These are phyloP conservation scores for Lablab purpureus DNA, from an alignment of 306 rosid species.

Conservation along the genomic window DNA sequence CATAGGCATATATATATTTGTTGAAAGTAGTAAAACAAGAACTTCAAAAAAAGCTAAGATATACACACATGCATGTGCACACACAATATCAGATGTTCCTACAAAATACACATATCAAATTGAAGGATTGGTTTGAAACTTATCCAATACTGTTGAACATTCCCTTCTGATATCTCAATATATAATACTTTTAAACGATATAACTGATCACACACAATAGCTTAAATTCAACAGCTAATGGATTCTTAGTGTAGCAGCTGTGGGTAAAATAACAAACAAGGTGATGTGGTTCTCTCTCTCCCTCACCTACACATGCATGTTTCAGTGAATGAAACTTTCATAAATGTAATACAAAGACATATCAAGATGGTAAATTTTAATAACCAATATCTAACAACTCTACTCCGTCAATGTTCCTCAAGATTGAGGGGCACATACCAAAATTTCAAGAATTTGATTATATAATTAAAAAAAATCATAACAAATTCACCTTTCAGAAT, in stretches of 20 bases:
- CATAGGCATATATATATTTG: background rate
- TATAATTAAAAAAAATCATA: too few species aligned
- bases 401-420: background rate
- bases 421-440: too few species aligned
- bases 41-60: background rate
- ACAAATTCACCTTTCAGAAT: too few species aligned
- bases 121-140: background rate
- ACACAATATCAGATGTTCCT: background rate
- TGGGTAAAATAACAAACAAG: background rate
- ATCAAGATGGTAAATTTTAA: background rate
- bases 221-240: background rate
- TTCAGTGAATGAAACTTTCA: too few species aligned
- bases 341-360: background rate
- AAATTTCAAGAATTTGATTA: too few species aligned
- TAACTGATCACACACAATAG: background rate
- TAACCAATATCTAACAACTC: background rate
- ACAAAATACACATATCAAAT: background rate
- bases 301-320: too few species aligned
- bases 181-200: background rate
- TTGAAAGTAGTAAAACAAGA: background rate
- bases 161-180: background rate
- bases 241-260: background rate
- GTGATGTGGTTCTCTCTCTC: background rate
- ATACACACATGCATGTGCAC: background rate
- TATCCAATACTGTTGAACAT: background rate